Evolutionary conservation across 345 rosid genomes (phyloP).

Genomic region (Melastoma malabathricum): DNA sequence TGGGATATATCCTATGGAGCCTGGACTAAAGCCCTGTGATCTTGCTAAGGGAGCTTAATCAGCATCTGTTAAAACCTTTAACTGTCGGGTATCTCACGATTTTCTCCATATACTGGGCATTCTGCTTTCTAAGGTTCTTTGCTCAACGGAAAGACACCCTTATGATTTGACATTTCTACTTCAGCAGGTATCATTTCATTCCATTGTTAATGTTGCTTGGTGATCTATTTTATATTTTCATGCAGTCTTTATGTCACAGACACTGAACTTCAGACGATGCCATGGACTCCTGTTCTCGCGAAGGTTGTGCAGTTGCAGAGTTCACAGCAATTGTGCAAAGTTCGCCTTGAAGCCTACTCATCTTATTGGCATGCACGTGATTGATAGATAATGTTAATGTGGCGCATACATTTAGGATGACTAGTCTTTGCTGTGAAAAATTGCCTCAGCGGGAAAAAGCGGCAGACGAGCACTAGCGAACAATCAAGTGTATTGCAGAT

Average conservation of each 20-base stretch:
- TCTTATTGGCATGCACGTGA: no score
- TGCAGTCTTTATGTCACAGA: conserved; percentile 90
- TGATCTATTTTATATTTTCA: conserved; percentile 4
- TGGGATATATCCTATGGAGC: conserved; percentile 97
- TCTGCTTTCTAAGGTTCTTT: conserved; percentile 87
- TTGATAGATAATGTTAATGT: no score
- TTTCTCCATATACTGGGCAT: conserved; percentile 73
- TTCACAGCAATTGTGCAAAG: conserved; percentile 18
- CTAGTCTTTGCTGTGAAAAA: no score
- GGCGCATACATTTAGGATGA: no score
- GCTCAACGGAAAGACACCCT: conserved; percentile 79
- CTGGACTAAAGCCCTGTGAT: conserved; percentile 94
- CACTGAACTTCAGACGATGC: conserved; percentile 81
- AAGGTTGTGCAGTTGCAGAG: conserved; percentile 78
- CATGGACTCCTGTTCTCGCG: conserved; percentile 87
- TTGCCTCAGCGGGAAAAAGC: no score
- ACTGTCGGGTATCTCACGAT: conserved; percentile 81
- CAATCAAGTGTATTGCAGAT: no score
- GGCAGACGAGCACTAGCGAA: no score
- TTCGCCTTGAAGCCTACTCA: no score
- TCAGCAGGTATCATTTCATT: conserved; percentile 42
- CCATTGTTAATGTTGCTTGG: conserved; percentile 1
- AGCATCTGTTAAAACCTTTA: conserved; percentile 78
- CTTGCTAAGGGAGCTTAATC: conserved; percentile 85
- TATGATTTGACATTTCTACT: conserved; percentile 69